These are phyloP conservation scores for Citrus mangshanensis DNA, from an alignment of 345 rosid species.

Conservation along the genomic window DNA sequence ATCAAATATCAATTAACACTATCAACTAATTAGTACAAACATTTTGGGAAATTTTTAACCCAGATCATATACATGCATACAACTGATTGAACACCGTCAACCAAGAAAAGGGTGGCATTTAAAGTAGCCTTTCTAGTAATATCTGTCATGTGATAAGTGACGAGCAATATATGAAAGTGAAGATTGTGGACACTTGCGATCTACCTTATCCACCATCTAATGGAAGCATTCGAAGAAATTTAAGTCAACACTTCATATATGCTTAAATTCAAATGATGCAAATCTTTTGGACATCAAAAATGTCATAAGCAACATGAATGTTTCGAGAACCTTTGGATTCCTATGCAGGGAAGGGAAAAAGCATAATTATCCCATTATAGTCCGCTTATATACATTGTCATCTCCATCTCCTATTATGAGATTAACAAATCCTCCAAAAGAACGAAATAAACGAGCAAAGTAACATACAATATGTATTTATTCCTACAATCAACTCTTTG, in stretches of 20 bases:
- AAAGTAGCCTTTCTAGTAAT: background rate
- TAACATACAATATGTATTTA: background rate
- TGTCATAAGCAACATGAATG: background rate
- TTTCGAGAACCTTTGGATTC: background rate
- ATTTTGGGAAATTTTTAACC: background rate
- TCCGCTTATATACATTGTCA: background rate
- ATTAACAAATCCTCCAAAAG: background rate
- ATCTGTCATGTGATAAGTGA: background rate
- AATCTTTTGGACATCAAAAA: background rate
- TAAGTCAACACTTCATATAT: no score
- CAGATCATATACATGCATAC: background rate
- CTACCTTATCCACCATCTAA: no score
- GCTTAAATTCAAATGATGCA: no score
- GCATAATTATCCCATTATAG: background rate
- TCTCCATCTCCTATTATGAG: background rate
- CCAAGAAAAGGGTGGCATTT: background rate
- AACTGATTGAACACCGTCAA: background rate
- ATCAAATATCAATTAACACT: background rate
- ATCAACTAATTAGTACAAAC: background rate
- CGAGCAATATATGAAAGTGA: background rate
- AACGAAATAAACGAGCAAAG: background rate
- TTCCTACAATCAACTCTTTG: background rate
- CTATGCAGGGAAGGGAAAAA: background rate
- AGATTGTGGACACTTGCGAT: no score
- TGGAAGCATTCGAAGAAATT: no score